Evolutionary conservation across 441 rosid species (phyloP), one percentile per base, ranked within the genome.

Genomic region (Gossypium gossypioides): DNA sequence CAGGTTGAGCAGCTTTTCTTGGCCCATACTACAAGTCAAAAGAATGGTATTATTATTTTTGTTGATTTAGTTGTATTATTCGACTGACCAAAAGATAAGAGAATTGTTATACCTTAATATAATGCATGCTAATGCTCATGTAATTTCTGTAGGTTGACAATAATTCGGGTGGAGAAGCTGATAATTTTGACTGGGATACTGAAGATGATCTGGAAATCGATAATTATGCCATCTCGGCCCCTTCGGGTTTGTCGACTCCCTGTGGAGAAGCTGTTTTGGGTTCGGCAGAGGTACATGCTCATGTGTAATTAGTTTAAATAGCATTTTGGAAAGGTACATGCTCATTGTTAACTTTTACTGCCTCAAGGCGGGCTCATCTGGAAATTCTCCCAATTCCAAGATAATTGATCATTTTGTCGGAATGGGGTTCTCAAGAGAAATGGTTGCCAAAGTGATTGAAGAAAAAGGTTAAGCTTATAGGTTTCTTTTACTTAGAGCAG

Each of bases 191-290:
- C 72, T 88, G 96, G 96, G 78, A 83, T 65, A 84, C 87, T 16
- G 92, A 90, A 29, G 92, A 90, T 78, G 96, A 87, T 19, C 78
- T 76, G 63, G 92, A 87, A 74, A 79, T 87, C 34, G 89, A 84
- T 46, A 84, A 78, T 37, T 81, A 63, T 66, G 52, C 73, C 0
- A 29, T 48, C 27, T 64, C 83, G 51, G 75, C 88, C 58, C 57
- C 73, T 37, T 75, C 86, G 0, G 76, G 73, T 68, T 65, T 74
- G 21, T 42, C 79, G 3, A 67, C 69, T 72, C 83, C 68, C 67
- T 37, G 60, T 50, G 86, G 61, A 75, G 82, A 81, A 74, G 69
- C 76, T 73, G 58, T 15, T 64, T 71, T 71, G 2, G 74, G 81
- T 74, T 75, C 77, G 70, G 62, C 12, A 50, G 83, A 83, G 84